Conservation (phyloP, 164 flowering plant species). For the Dillenia suffruticosa region DNA sequence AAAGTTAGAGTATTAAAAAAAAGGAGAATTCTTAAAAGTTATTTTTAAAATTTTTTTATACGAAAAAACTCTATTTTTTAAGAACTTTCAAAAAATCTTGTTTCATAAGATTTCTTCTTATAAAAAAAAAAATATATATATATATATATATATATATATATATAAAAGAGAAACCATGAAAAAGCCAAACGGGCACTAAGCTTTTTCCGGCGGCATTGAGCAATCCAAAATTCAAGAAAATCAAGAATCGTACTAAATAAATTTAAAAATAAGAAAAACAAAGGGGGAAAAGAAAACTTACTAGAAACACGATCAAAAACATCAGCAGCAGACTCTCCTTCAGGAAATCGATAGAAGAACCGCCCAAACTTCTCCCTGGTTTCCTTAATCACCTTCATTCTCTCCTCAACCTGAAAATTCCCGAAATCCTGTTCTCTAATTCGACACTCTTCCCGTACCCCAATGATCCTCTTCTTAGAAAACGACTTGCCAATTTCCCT, state of each 20-base stretch:
- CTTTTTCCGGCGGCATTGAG: too few relatives aligned
- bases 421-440: conserved; percentile 96
- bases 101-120: too few relatives aligned
- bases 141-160: too few relatives aligned
- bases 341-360: conserved; percentile 91
- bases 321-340: conserved; percentile 98
- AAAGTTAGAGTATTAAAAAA: too few relatives aligned
- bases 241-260: background rate
- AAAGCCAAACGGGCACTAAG: background rate
- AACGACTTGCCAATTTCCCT: conserved; percentile 78
- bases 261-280: background rate
- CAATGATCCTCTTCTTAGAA: conserved; percentile 49
- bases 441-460: conserved; percentile 91
- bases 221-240: conserved; percentile 4
- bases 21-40: too few relatives aligned
- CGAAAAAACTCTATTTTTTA: too few relatives aligned
- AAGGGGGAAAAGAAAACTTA: conserved; percentile 20
- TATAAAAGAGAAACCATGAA: background rate
- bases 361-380: conserved; percentile 79
- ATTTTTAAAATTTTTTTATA: too few relatives aligned
- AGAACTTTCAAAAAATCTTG: too few relatives aligned
- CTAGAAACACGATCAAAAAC: conserved; percentile 92
- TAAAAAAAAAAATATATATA: background rate
- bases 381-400: conserved; percentile 71
- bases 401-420: conserved; percentile 83